A percentile compares a stretch with the other conserved stretches of the same genome.
Evolutionary conservation across 2,329 filamentous ascomycete species (phyloP).

Genomic region (Beauveria sp.): DNA sequence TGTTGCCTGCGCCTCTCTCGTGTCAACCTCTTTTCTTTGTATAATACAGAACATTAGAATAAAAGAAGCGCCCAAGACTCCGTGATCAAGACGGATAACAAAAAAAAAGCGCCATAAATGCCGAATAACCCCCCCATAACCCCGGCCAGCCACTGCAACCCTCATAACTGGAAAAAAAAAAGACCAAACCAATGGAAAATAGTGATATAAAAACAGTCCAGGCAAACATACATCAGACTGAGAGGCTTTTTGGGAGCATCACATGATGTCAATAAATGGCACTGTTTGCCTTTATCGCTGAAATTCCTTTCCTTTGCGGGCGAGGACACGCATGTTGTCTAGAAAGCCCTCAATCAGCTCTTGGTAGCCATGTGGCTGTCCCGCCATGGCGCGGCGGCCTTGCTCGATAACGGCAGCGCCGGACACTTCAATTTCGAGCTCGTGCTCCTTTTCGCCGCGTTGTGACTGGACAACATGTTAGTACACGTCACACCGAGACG

Average conservation of each 20-base stretch:
- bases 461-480: conserved; percentile 17
- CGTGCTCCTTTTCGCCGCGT: conserved; percentile 58
- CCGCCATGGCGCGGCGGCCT: conserved; percentile 45
- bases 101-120: conserved; percentile 8
- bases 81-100: background rate
- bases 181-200: background rate
- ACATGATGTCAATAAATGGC: background rate
- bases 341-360: conserved; percentile 65
- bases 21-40: background rate
- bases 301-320: conserved; percentile 33
- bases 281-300: background rate
- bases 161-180: background rate
- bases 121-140: background rate
- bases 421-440: conserved; percentile 73
- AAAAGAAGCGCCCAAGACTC: background rate
- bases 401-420: conserved; percentile 57
- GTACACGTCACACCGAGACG: background rate
- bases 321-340: conserved; percentile 61
- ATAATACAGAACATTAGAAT: conserved; percentile 1
- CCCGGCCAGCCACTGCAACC: background rate
- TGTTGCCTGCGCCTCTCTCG: background rate
- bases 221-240: background rate
- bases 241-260: background rate
- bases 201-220: background rate
- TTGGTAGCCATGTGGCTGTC: conserved; percentile 52